Base-by-base conservation (phyloP, 441 rosid genomes). In the Codiaeum variegatum region DNA sequence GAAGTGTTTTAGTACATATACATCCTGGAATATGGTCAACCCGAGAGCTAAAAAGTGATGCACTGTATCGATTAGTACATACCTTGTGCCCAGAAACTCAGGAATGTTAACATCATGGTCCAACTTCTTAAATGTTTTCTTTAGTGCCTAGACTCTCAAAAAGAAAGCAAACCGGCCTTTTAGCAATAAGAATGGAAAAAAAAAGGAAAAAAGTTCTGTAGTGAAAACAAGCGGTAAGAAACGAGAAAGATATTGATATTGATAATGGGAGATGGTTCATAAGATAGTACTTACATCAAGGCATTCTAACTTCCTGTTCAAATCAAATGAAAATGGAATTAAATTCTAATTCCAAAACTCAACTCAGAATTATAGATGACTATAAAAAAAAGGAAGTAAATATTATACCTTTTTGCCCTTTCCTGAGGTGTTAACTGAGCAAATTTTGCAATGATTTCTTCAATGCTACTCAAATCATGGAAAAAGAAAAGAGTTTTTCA, bases 21-120 rank as follows among this genome's bases (percentile, higher is more conserved):
- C 51, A 59, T 29, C 36, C 51, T 15, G 64, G 55, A 66, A 44
- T 44, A 28, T 1, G 62, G n/a, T 51, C 21, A 73, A 62, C 59
- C 61, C 26, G 42, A 61, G 24, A 63, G 36, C 29, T 34, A 58
- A 13, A 67, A 3, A 29, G 26, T 31, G 73, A 51, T 49, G 38
- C 28, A 23, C 1, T 32, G 18, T 10, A 38, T n/a, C 28, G 49
- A 63, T 28, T 58, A 21, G 54, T 19, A 77, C 73, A 38, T 72
- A 92, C 98, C 97, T 85, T 77, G 86, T 66, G 65, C 89, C 88
- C 66, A 93, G 70, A 81, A 89, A 93, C 67, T 87, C 93, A 69
- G 88, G 76, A 75, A 90, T 72, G 81, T 89, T 89, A 70, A 93
- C 90, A 77, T 89, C 95, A 68, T 91, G 98, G 71, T 91, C 92